phyloP scores from a whole-genome alignment of 2,329 filamentous ascomycete species.

The Helotiales sp. region DNA sequence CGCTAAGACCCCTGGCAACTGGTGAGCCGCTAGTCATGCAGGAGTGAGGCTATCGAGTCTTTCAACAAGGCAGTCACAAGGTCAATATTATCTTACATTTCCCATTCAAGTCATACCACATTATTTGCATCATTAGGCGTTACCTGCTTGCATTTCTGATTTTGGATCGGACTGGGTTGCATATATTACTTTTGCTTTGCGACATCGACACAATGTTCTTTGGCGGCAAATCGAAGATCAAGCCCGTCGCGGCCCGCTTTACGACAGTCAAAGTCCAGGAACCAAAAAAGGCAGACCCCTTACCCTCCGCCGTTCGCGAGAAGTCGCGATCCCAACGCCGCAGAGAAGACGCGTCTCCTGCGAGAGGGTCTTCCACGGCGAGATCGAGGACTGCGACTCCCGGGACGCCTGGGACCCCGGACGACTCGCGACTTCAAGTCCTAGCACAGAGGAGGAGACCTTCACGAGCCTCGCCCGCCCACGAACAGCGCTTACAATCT shows the following conservation, averaged over 20 bases:
- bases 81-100: background rate
- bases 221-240: constrained; percentile 2
- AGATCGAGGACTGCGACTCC: constrained; percentile 12
- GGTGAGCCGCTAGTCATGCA: background rate
- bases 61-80: background rate
- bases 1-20: background rate
- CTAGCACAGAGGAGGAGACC: constrained; percentile 24
- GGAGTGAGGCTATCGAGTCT: background rate
- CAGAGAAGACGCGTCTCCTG: background rate
- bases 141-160: background rate
- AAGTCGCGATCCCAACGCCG: background rate
- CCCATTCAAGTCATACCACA: background rate
- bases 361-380: background rate
- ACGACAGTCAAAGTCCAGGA: background rate
- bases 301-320: background rate
- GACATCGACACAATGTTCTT: background rate
- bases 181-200: background rate
- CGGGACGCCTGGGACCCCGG: constrained; percentile 9
- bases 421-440: constrained; percentile 11
- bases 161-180: background rate
- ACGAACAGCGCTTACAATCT: constrained; percentile 17
- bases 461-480: constrained; percentile 21
- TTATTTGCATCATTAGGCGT: background rate
- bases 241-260: background rate
- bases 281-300: constrained; percentile 1